Base-by-base conservation (phyloP, 2,329 filamentous ascomycete genomes). In the Penicillium glabrum region DNA sequence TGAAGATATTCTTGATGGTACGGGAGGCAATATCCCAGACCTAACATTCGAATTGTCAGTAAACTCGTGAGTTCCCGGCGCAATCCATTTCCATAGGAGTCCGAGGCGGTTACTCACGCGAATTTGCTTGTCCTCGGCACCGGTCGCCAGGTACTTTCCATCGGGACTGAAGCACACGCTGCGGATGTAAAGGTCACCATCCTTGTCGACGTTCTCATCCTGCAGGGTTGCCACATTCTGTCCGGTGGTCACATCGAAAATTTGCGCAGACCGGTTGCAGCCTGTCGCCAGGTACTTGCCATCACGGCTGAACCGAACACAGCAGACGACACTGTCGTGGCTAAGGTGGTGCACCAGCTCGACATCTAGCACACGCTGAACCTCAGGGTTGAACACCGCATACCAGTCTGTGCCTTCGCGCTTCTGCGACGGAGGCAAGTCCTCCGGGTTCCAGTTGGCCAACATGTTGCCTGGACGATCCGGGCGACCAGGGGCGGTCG, bases 161-260 rank as follows among this genome's bases (percentile, higher is more conserved):
- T 98, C 93, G 13, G 95, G 95, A 72, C 93, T 98, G 82, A 99
- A 99, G 82, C 95, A 99, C 53, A 99, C 95, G 69, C 93, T 98
- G 67, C 95, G 83, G 67, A 99, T 99, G 76, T 98, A 99, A 31
- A 99, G 82, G 76, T 99, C 95, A 27, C 93, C 93, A 53, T 90
- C 88, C 67, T 93, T 87, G 64, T 96, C 91, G 46, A 92, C 90
- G 46, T 83, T 89, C 66, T 93, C 89, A 68, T 99, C 95, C 74
- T 96, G 91, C 33, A 98, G 81, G 57, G 95, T 89, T 64, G 91
- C 95, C 52, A 98, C 87, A 74, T 93, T 95, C 66, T 91, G 86
- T 54, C 95, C 95, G 16, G 86, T 89, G 67, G 86, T 83, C 43
- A 98, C 93, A 64, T 99, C 95, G 75, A 95, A 99, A 68, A 99